Conservation (phyloP, 176 grass and related monocot genomes). For the Dendrocalamus sinicus region DNA sequence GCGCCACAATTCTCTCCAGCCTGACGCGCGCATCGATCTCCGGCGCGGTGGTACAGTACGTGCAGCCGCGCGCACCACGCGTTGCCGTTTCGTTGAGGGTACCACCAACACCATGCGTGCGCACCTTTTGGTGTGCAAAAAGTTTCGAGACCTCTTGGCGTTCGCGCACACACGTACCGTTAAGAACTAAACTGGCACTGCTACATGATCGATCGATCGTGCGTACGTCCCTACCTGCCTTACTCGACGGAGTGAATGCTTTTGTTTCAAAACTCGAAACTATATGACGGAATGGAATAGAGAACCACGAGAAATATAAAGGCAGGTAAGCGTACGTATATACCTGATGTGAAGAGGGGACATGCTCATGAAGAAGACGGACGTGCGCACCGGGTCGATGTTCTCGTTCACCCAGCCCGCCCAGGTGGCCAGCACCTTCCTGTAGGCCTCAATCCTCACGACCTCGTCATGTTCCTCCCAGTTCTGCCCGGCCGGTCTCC, state of each 20-base stretch:
- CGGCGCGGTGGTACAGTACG: too few species aligned
- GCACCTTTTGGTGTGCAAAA: background rate
- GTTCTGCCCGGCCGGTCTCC: slow-evolving; percentile 53
- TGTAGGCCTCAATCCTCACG: slow-evolving; percentile 62
- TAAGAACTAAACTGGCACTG: background rate
- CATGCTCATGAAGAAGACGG: slow-evolving; percentile 97
- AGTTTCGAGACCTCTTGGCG: background rate
- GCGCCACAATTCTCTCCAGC: background rate
- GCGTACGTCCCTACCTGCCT: background rate
- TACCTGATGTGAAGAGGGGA: slow-evolving; percentile 86
- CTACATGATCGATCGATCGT: background rate
- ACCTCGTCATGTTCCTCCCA: slow-evolving; percentile 84
- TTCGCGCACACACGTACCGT: background rate
- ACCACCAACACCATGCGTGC: background rate
- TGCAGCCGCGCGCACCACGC: background rate
- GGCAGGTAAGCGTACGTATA: background rate
- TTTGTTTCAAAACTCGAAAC: background rate
- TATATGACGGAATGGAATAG: background rate
- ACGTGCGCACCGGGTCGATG: slow-evolving; percentile 74
- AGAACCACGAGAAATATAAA: background rate
- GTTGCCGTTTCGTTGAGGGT: slow-evolving; percentile 2
- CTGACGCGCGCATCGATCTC: slow-evolving; percentile 9
- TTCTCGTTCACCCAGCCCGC: slow-evolving; percentile 73
- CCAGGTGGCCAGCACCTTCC: slow-evolving; percentile 78
- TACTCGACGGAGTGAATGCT: background rate